A percentile compares a stretch with the other conserved stretches of the same genome.
Evolutionary conservation across 2,329 filamentous ascomycete species (phyloP).

Genomic region (Cyanodermella asteris): DNA sequence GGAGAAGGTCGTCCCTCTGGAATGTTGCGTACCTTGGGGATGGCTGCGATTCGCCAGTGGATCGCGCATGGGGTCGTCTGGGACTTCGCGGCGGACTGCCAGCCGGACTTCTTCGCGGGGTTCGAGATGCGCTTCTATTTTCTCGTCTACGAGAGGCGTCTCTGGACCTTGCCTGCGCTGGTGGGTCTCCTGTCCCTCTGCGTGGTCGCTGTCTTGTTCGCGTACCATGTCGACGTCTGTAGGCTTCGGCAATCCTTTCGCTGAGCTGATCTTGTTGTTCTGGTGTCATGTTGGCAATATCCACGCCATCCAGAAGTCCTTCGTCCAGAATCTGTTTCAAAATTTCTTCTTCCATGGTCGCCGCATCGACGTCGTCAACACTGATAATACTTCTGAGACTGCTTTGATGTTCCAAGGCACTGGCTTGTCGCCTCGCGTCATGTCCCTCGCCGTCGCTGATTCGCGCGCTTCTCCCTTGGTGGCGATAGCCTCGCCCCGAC

Average conservation of each 20-base stretch:
- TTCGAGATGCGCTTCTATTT: background rate
- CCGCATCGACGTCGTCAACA: slow-evolving; percentile 51
- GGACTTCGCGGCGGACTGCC: too few relatives aligned
- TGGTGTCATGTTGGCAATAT: slow-evolving; percentile 68
- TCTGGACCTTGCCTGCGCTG: background rate
- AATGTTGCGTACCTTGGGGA: too few relatives aligned
- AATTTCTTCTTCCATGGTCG: slow-evolving; percentile 70
- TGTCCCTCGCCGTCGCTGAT: slow-evolving; percentile 9
- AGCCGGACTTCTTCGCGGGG: too few relatives aligned
- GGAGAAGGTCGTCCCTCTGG: too few relatives aligned
- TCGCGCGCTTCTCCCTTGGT: slow-evolving; percentile 11
- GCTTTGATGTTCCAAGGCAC: slow-evolving; percentile 70
- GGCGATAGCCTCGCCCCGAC: slow-evolving; percentile 12
- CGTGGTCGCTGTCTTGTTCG: slow-evolving; percentile 28
- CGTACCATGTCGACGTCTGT: slow-evolving; percentile 51
- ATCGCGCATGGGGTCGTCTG: slow-evolving; percentile 13
- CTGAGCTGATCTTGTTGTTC: slow-evolving; percentile 75
- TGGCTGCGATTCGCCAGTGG: too few relatives aligned
- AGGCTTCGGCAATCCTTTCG: slow-evolving; percentile 74
- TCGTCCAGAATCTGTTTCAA: slow-evolving; percentile 75
- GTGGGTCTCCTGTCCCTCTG: slow-evolving; percentile 12
- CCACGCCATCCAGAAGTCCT: slow-evolving; percentile 67
- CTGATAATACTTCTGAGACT: slow-evolving; percentile 71
- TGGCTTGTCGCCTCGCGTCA: slow-evolving; percentile 14
- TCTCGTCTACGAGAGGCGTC: background rate